phyloP scores from a whole-genome alignment of 78 protist genomes.

The Guillardia theta region DNA sequence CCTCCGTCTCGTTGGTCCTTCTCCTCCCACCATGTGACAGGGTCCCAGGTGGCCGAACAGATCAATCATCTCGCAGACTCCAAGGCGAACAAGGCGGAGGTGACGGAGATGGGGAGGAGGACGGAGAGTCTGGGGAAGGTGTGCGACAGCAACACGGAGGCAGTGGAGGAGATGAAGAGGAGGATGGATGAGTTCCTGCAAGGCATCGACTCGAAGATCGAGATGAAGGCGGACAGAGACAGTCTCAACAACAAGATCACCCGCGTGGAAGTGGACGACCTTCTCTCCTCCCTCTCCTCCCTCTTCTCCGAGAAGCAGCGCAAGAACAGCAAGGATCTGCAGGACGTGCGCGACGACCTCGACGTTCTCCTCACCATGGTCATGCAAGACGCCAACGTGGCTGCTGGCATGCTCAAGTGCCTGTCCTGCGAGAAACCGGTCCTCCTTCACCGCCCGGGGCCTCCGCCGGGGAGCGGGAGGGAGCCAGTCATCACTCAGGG shows the following conservation, averaged over 20 bases:
- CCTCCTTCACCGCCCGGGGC: background rate
- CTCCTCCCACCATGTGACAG: no score
- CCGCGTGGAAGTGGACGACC: background rate
- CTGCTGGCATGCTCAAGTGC: slow-evolving; percentile 22
- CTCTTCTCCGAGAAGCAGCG: background rate
- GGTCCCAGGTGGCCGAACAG: no score
- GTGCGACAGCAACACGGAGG: background rate
- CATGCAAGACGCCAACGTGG: slow-evolving; percentile 27
- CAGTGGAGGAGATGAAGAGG: background rate
- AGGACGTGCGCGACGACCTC: slow-evolving; percentile 32
- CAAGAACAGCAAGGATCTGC: background rate
- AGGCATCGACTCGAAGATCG: background rate
- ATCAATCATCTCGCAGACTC: background rate
- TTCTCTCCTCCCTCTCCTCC: background rate
- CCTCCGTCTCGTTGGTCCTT: no score
- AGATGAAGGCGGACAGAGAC: background rate
- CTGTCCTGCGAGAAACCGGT: slow-evolving; percentile 16
- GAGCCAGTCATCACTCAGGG: slow-evolving; percentile 15
- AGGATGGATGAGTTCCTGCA: background rate
- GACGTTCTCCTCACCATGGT: background rate
- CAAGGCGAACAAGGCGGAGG: background rate
- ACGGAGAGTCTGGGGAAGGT: background rate
- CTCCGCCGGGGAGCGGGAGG: background rate
- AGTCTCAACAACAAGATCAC: background rate
- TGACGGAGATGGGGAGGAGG: background rate